These are phyloP conservation scores for Peronospora farinosa DNA, from an alignment of 352 stramenopile species.

Conservation along the genomic window DNA sequence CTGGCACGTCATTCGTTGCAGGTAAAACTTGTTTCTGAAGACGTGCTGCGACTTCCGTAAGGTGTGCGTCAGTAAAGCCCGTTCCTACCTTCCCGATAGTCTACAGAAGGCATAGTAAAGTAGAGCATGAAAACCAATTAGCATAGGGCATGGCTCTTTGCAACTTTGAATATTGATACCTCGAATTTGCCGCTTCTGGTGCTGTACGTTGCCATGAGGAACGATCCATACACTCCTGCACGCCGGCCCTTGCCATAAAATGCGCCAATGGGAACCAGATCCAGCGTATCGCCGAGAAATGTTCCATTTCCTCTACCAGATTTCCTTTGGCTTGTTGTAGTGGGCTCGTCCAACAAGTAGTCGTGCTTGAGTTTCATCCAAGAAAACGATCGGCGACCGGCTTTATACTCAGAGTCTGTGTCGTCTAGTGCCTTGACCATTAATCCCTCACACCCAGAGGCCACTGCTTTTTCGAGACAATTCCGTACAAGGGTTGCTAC, in stretches of 20 bases:
- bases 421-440: constrained; percentile 69
- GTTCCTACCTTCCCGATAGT: constrained; percentile 91
- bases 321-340: constrained; percentile 1
- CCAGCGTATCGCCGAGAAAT: constrained; percentile 87
- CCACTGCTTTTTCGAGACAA: constrained; percentile 47
- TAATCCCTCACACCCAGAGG: constrained; percentile 65
- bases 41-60: constrained; percentile 62
- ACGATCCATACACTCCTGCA: constrained; percentile 95
- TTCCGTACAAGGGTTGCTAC: constrained; percentile 18
- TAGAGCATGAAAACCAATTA: constrained; percentile 3
- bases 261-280: constrained; percentile 97
- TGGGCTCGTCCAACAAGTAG: constrained; percentile 40
- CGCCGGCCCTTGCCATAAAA: constrained; percentile 95
- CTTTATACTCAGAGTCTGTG: constrained; percentile 50
- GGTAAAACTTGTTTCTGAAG: constrained; percentile 37
- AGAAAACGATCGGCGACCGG: constrained; percentile 60
- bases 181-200: constrained; percentile 91
- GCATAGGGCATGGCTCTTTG: neutral
- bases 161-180: constrained; percentile 23
- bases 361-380: constrained; percentile 87
- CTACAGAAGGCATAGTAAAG: constrained; percentile 20
- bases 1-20: constrained; percentile 56
- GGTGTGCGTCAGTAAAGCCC: constrained; percentile 95
- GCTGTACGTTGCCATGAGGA: constrained; percentile 97
- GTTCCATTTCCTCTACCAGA: constrained; percentile 28